A percentile compares a stretch with the other conserved stretches of the same genome.
Evolutionary conservation across 768 basidiomycete genomes (phyloP).

Genomic region (Asterophora lycoperdoides): DNA sequence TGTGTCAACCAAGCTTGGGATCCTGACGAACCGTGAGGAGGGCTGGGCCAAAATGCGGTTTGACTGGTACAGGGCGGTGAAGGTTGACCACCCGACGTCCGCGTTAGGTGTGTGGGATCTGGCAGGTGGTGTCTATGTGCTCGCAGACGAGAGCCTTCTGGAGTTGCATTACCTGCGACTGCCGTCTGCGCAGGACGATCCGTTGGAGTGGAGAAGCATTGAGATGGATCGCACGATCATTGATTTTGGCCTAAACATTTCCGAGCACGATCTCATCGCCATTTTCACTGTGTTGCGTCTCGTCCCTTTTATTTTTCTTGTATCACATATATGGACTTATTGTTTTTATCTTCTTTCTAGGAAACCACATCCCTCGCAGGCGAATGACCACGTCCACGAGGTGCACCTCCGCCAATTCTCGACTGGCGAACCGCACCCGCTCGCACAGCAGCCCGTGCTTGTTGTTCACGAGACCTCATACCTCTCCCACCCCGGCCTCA

Average conservation of each 20-base stretch:
- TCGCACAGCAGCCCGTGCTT: slow-evolving; percentile 26
- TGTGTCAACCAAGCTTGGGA: slow-evolving; percentile 1
- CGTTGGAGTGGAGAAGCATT: slow-evolving; percentile 26
- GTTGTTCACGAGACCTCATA: slow-evolving; percentile 21
- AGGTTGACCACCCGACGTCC: slow-evolving; percentile 7
- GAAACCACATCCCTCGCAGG: neutral
- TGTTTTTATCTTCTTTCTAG: neutral
- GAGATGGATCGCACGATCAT: slow-evolving; percentile 27
- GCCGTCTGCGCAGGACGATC: slow-evolving; percentile 24
- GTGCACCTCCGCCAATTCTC: slow-evolving; percentile 24
- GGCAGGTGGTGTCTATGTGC: slow-evolving; percentile 36
- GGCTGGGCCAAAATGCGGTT: slow-evolving; percentile 9
- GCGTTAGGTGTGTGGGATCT: slow-evolving; percentile 38
- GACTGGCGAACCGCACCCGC: slow-evolving; percentile 32
- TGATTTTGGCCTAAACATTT: slow-evolving; percentile 39
- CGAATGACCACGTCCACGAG: no score
- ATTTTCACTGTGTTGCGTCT: slow-evolving; percentile 33
- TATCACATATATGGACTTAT: neutral
- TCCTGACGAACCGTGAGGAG: slow-evolving; percentile 5
- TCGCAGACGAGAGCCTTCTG: slow-evolving; percentile 26
- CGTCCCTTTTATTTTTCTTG: slow-evolving; percentile 13
- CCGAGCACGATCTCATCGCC: slow-evolving; percentile 43
- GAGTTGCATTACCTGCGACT: slow-evolving; percentile 31
- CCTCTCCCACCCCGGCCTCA: slow-evolving; percentile 28
- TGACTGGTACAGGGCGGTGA: slow-evolving; percentile 7